Percentiles rank a stretch among this genome's conserved stretches.
phyloP scores from a whole-genome alignment of 768 basidiomycete species.

The Dioszegia hungarica region DNA sequence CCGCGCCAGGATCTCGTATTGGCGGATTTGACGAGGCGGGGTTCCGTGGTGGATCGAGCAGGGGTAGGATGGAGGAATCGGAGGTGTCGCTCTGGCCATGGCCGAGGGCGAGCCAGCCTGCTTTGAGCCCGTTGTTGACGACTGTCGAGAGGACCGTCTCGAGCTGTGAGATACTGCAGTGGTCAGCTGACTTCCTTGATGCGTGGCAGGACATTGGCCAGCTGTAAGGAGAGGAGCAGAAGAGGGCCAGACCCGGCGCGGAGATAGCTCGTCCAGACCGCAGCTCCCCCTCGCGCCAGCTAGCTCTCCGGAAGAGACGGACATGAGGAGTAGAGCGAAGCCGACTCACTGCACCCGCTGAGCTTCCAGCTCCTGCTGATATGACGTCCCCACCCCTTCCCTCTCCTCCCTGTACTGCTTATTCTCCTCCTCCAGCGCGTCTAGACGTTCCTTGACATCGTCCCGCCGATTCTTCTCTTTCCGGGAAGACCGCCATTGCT shows the following conservation, averaged over 20 bases:
- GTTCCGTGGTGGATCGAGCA: neutral
- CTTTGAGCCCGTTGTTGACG: slow-evolving; percentile 32
- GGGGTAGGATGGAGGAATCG: neutral
- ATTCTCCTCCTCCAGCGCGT: slow-evolving; percentile 31
- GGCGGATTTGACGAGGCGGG: slow-evolving; percentile 1
- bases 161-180: slow-evolving; percentile 26
- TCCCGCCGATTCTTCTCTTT: slow-evolving; percentile 42
- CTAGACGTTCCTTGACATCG: slow-evolving; percentile 34
- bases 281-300: no score
- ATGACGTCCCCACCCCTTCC: slow-evolving; percentile 3
- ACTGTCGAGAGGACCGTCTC: slow-evolving; percentile 33
- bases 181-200: neutral
- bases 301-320: neutral
- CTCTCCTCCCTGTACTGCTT: slow-evolving; percentile 10
- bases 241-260: no score
- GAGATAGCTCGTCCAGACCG: no score
- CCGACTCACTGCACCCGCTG: slow-evolving; percentile 29
- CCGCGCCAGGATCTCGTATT: neutral
- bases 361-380: slow-evolving; percentile 12
- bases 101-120: slow-evolving; percentile 37
- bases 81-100: slow-evolving; percentile 8
- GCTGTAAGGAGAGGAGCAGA: no score
- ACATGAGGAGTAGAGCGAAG: neutral
- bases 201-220: no score
- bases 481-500: slow-evolving; percentile 33